Percentiles rank a stretch among this genome's conserved stretches.
Conservation (phyloP, 176 grass and related monocot genomes). For the Aegilops sharonensis region DNA sequence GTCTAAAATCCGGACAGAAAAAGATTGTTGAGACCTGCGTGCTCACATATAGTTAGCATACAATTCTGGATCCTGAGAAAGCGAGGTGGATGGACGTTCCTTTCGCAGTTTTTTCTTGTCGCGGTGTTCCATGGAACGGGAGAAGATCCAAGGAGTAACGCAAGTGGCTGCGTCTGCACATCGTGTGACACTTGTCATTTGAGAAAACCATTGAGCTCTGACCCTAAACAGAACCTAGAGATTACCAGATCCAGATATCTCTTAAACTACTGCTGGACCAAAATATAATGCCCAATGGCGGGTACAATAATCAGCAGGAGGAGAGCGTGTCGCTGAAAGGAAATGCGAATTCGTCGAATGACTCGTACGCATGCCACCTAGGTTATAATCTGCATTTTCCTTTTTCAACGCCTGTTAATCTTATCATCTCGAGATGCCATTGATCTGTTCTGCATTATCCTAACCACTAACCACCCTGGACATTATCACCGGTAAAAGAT, state of each 20-base stretch:
- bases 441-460: too few species aligned
- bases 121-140: not conserved
- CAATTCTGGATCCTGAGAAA: not conserved
- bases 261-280: not conserved
- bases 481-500: not conserved
- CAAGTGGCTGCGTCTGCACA: not conserved
- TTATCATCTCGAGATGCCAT: too few species aligned
- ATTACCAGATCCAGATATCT: not conserved
- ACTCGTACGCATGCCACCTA: not conserved
- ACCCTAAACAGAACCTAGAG: not conserved
- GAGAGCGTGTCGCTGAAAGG: not conserved
- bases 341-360: too few species aligned
- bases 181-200: too few species aligned
- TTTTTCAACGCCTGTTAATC: too few species aligned
- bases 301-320: not conserved
- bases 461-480: too few species aligned
- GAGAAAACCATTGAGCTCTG: not conserved
- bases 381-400: not conserved
- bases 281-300: not conserved
- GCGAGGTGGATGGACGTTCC: not conserved
- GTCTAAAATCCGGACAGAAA: not conserved
- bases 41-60: not conserved
- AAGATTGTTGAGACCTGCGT: not conserved
- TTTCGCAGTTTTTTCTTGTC: not conserved
- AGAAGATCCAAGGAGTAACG: slow-evolving; percentile 27